A percentile compares a stretch with the other conserved stretches of the same genome.
Evolutionary conservation across 148 eudicot species (phyloP).

Genomic region (Cornus suecica): DNA sequence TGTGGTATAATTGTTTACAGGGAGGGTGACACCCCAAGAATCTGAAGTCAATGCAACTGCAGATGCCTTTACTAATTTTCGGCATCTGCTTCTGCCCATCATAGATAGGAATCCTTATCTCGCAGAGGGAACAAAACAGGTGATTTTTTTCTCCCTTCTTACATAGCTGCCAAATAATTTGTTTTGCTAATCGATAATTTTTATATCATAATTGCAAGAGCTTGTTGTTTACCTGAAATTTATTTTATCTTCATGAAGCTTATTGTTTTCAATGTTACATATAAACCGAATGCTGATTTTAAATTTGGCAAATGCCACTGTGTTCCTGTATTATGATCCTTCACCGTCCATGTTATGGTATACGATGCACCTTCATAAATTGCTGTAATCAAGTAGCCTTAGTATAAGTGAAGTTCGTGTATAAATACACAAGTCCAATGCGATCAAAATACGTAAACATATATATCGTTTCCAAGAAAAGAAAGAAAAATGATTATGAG

Average conservation of each 20-base stretch:
- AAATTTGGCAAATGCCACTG: not conserved
- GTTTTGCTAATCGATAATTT: not conserved
- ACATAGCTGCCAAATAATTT: not conserved
- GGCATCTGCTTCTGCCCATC: slow-evolving; percentile 90
- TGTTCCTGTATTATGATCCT: not conserved
- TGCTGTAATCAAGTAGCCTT: too few species aligned
- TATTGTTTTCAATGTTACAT: not conserved
- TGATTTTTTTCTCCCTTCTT: slow-evolving; percentile 15
- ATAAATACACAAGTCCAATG: too few species aligned
- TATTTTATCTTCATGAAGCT: not conserved
- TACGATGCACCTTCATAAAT: not conserved
- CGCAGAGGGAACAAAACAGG: slow-evolving; percentile 97
- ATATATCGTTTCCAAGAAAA: too few species aligned
- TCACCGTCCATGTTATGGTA: not conserved
- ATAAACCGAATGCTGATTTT: not conserved
- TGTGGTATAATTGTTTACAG: slow-evolving; percentile 35
- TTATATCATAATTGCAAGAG: not conserved
- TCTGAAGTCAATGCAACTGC: slow-evolving; percentile 57
- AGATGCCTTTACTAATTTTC: slow-evolving; percentile 76
- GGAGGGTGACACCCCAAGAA: slow-evolving; percentile 55
- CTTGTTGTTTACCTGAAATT: not conserved
- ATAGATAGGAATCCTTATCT: slow-evolving; percentile 88
- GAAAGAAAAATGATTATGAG: too few species aligned
- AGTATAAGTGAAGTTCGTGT: too few species aligned
- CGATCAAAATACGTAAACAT: too few species aligned